These are phyloP conservation scores for Plasmodium vinckei DNA, from an alignment of 169 alveolate species.

Conservation along the genomic window DNA sequence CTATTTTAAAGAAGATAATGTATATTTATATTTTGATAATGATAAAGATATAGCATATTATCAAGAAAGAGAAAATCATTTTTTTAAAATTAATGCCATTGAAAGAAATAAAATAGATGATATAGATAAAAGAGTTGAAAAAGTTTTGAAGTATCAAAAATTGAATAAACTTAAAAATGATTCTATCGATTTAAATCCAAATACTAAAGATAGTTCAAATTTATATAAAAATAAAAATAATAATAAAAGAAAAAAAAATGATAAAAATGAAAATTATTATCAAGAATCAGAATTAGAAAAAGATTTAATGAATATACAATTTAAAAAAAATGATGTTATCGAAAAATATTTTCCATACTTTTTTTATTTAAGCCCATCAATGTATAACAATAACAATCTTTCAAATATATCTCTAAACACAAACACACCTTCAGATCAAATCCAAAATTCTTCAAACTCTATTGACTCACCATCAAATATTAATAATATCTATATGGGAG, in stretches of 20 bases:
- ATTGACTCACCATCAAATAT: no score
- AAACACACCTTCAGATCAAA: no score
- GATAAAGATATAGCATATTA: constrained; percentile 15
- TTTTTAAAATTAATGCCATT: constrained; percentile 7
- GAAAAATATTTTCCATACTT: constrained; percentile 26
- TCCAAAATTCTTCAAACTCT: no score
- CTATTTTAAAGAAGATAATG: constrained; percentile 24
- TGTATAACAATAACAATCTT: neutral
- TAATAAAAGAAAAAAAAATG: constrained; percentile 57
- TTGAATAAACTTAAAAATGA: neutral
- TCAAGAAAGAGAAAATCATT: constrained; percentile 13
- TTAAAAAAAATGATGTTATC: constrained; percentile 26
- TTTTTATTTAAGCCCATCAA: constrained; percentile 29
- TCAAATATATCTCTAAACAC: no score
- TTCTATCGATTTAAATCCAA: neutral
- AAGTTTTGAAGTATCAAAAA: neutral
- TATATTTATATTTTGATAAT: constrained; percentile 25
- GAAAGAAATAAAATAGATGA: constrained; percentile 1
- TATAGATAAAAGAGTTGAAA: neutral
- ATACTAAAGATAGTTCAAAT: constrained; percentile 8
- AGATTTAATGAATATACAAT: constrained; percentile 60
- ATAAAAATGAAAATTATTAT: constrained; percentile 48
- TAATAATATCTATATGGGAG: no score
- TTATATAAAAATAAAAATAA: constrained; percentile 33
- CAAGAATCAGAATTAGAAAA: constrained; percentile 68